Percentiles rank a stretch among this genome's conserved stretches.
Conservation (phyloP, 2,329 filamentous ascomycete genomes). For the Microdochium trichocladiopsis region DNA sequence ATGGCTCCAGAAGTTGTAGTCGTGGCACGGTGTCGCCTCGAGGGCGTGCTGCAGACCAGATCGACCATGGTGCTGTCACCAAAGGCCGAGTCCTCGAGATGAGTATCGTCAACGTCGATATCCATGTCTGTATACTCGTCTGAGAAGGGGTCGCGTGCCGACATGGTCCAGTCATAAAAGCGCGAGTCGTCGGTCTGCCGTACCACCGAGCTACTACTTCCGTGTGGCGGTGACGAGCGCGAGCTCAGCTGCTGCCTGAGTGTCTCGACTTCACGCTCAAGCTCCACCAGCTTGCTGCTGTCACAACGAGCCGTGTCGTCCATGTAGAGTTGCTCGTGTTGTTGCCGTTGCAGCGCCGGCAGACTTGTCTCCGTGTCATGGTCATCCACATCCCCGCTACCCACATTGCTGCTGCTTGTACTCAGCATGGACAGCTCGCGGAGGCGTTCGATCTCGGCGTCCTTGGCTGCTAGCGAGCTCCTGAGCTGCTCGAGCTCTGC, state of each 20-base stretch:
- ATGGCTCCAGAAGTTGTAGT: conserved; percentile 5
- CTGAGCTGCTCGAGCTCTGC: conserved; percentile 41
- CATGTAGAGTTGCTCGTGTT: no score
- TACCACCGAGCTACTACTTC: conserved; percentile 16
- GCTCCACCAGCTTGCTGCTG: conserved; percentile 10
- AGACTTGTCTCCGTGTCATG: neutral
- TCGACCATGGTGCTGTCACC: conserved; percentile 45
- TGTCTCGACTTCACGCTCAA: conserved; percentile 25
- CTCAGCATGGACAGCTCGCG: conserved; percentile 44
- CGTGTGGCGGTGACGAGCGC: conserved; percentile 8
- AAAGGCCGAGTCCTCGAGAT: conserved; percentile 30
- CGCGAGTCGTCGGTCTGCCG: conserved; percentile 14
- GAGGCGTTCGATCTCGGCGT: conserved; percentile 45
- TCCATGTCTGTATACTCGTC: conserved; percentile 34
- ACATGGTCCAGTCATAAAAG: conserved; percentile 42
- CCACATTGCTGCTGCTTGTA: conserved; percentile 24
- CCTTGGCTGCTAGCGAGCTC: conserved; percentile 38
- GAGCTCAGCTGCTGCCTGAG: conserved; percentile 20
- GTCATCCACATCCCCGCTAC: no score
- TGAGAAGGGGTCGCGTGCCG: conserved; percentile 38
- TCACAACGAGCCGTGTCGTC: neutral
- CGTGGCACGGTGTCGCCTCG: conserved; percentile 21
- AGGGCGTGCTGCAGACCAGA: conserved; percentile 44
- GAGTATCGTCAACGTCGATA: conserved; percentile 21
- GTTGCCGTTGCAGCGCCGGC: neutral